A percentile compares a stretch with the other conserved stretches of the same genome.
phyloP scores from a whole-genome alignment of 1,284 basidiomycete genomes.

The Ceratobasidium sp. region DNA sequence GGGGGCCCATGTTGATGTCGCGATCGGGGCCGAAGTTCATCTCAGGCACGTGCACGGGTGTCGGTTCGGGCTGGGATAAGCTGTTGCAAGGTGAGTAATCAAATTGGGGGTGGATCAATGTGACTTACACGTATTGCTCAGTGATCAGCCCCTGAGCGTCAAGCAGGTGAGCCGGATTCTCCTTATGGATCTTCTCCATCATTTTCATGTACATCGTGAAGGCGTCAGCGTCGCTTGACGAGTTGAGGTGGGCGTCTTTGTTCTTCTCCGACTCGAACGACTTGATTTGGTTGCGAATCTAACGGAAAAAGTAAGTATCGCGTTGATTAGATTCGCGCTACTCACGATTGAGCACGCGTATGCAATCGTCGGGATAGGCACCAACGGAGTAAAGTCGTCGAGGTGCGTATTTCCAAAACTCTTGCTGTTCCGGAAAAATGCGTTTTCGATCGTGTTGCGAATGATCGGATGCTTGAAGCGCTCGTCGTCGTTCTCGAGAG shows the following conservation, averaged over 20 bases:
- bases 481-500: not conserved
- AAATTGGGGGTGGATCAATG: not conserved
- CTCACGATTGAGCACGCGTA: conserved; percentile 1
- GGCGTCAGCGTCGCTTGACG: not conserved
- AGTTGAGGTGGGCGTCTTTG: not conserved
- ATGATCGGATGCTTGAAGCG: not conserved
- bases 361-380: not conserved
- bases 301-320: not conserved
- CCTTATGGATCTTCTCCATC: not conserved
- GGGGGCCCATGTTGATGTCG: not conserved
- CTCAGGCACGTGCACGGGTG: not conserved
- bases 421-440: not conserved
- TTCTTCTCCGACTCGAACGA: not conserved
- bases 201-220: not conserved
- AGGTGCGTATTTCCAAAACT: not conserved
- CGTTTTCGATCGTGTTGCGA: not conserved
- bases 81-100: not conserved
- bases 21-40: not conserved
- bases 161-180: not conserved
- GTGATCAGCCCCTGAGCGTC: not conserved
- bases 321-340: not conserved
- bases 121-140: not conserved
- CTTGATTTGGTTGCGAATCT: not conserved
- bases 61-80: not conserved
- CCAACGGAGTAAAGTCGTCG: not conserved